phyloP scores from a whole-genome alignment of 441 rosid species.

The Manihot esculenta region DNA sequence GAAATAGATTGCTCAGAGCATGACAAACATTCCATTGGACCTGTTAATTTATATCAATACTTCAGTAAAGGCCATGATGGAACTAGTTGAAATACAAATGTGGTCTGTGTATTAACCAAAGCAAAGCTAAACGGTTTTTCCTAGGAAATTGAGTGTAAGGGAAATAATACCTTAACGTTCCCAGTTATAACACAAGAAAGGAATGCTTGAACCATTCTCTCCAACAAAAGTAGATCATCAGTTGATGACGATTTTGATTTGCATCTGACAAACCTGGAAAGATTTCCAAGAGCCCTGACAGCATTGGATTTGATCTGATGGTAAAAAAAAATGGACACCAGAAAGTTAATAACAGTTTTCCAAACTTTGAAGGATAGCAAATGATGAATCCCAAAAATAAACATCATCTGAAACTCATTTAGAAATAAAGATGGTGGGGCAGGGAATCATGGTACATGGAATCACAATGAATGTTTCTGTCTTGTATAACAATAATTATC shows the following conservation, averaged over 20 bases:
- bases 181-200: constrained; percentile 95
- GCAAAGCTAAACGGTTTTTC: background rate
- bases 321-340: constrained; percentile 5
- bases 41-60: constrained; percentile 40
- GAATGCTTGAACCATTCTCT: constrained; percentile 85
- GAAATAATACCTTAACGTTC: constrained; percentile 77
- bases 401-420: background rate
- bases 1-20: constrained; percentile 80
- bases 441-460: background rate
- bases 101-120: background rate
- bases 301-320: constrained; percentile 87
- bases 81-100: constrained; percentile 10
- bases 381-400: background rate
- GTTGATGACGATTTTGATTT: constrained; percentile 27
- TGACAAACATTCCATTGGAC: constrained; percentile 98
- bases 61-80: constrained; percentile 22
- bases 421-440: background rate
- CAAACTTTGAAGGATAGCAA: background rate
- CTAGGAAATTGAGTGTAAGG: background rate
- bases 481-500: background rate
- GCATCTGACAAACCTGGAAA: constrained; percentile 59
- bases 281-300: constrained; percentile 95
- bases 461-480: background rate
- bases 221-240: constrained; percentile 49
- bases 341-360: background rate